Percentiles rank a stretch among this genome's conserved stretches.
These are phyloP conservation scores for Saccharomycopsis capsularis DNA, from an alignment of 805 yeast genomes.

Conservation along the genomic window DNA sequence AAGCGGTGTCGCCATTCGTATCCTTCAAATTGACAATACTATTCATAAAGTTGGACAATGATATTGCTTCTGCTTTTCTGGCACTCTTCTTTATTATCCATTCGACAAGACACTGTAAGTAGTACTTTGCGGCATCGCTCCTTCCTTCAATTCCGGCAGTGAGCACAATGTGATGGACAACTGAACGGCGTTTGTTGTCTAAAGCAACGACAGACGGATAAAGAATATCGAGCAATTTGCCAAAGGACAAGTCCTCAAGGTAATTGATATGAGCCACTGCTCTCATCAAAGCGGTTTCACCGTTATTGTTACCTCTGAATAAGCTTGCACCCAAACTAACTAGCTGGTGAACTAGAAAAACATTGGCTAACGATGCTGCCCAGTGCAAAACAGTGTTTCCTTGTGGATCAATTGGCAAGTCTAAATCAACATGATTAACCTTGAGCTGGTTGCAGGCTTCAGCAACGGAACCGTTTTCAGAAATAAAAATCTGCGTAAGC, in stretches of 20 bases:
- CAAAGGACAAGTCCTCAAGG: conserved; percentile 61
- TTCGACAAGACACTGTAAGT: conserved; percentile 62
- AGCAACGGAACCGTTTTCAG: conserved; percentile 29
- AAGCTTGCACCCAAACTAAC: conserved; percentile 57
- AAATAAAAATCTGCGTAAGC: conserved; percentile 46
- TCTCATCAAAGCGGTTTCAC: conserved; percentile 82
- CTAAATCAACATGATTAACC: conserved; percentile 34
- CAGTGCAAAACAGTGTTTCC: conserved; percentile 94
- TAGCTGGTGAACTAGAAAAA: conserved; percentile 59
- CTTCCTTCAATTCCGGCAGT: conserved; percentile 75
- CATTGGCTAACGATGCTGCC: conserved; percentile 87
- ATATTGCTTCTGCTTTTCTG: conserved; percentile 36
- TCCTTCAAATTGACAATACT: conserved; percentile 85
- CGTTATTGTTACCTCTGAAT: conserved; percentile 66
- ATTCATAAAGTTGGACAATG: conserved; percentile 52
- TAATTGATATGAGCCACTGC: conserved; percentile 76
- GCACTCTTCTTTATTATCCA: conserved; percentile 54
- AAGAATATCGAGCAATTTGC: conserved; percentile 57
- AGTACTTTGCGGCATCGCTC: conserved; percentile 64
- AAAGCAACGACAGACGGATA: conserved; percentile 64
- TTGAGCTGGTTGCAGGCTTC: conserved; percentile 28
- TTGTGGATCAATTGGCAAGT: conserved; percentile 84
- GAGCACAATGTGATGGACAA: conserved; percentile 79
- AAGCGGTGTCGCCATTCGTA: conserved; percentile 88
- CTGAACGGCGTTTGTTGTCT: conserved; percentile 69